A percentile compares a stretch with the other conserved stretches of the same genome.
Conservation (phyloP, 306 rosid genomes). For the Arachis hypogaea region DNA sequence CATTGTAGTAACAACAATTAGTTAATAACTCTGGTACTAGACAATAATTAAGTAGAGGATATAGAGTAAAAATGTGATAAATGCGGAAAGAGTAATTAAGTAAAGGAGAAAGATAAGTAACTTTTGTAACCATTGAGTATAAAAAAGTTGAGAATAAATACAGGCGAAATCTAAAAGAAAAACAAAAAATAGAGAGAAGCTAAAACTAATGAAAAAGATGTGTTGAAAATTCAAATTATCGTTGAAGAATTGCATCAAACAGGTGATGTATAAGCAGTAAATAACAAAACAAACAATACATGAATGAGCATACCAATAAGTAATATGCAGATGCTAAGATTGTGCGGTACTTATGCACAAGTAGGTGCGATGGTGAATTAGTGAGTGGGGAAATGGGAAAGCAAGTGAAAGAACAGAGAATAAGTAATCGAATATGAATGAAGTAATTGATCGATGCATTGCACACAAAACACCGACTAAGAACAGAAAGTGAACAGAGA, state of each 20-base stretch:
- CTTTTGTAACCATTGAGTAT: neutral
- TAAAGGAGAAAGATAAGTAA: neutral
- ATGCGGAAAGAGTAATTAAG: neutral
- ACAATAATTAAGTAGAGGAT: too few relatives aligned
- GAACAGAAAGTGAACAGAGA: neutral
- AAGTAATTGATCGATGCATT: neutral
- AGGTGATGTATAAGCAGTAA: neutral
- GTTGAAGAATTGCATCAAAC: constrained; percentile 25
- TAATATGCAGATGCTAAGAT: neutral
- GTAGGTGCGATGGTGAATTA: neutral
- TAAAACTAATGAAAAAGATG: constrained; percentile 4
- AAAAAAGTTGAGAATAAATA: neutral
- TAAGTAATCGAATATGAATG: neutral
- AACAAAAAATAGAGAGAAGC: neutral
- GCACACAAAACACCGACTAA: too few relatives aligned
- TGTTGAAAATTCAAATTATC: neutral
- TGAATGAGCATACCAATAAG: neutral
- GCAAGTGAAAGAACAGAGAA: neutral
- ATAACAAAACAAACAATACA: neutral
- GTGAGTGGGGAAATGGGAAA: neutral
- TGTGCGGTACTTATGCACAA: neutral
- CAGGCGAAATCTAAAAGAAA: neutral
- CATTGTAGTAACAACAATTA: neutral
- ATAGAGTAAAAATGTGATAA: neutral
- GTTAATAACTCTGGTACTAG: neutral